Percentiles rank a stretch among this genome's conserved stretches.
Conservation (phyloP, 768 basidiomycete genomes). For the Pisolithus sp. region DNA sequence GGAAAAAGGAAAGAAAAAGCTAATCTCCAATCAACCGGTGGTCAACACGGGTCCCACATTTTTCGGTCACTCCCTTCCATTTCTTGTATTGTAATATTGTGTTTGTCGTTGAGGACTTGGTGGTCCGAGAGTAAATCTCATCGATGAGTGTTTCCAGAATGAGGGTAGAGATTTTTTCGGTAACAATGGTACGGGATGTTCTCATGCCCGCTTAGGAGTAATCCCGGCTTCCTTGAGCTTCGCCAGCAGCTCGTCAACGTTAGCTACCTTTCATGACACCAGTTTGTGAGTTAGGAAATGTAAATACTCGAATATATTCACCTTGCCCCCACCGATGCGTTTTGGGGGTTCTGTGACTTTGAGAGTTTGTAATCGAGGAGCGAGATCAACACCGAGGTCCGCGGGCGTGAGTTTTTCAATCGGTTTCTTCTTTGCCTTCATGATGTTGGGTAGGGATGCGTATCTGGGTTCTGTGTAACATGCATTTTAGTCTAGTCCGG, state of each 20-base stretch:
- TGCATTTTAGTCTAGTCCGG: background rate
- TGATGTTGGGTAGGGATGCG: slow-evolving; percentile 94
- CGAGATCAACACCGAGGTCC: slow-evolving; percentile 80
- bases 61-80: slow-evolving; percentile 14
- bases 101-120: background rate
- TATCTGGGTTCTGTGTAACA: slow-evolving; percentile 77
- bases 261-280: slow-evolving; percentile 47
- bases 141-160: background rate
- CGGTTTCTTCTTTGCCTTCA: slow-evolving; percentile 99
- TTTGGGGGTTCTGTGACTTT: slow-evolving; percentile 87
- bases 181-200: background rate
- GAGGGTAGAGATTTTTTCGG: slow-evolving; percentile 1
- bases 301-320: slow-evolving; percentile 15
- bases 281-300: background rate
- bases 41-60: slow-evolving; percentile 3
- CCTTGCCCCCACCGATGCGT: slow-evolving; percentile 89
- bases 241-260: slow-evolving; percentile 81
- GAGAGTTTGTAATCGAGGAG: slow-evolving; percentile 76
- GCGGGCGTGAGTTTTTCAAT: slow-evolving; percentile 73
- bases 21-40: background rate
- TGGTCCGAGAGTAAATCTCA: background rate
- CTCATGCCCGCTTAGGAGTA: slow-evolving; percentile 23
- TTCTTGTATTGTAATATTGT: slow-evolving; percentile 9
- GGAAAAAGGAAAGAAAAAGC: background rate
- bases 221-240: slow-evolving; percentile 87